Evolutionary conservation across 179 eudicot species (phyloP).

Genomic region (Monotropa hypopitys): DNA sequence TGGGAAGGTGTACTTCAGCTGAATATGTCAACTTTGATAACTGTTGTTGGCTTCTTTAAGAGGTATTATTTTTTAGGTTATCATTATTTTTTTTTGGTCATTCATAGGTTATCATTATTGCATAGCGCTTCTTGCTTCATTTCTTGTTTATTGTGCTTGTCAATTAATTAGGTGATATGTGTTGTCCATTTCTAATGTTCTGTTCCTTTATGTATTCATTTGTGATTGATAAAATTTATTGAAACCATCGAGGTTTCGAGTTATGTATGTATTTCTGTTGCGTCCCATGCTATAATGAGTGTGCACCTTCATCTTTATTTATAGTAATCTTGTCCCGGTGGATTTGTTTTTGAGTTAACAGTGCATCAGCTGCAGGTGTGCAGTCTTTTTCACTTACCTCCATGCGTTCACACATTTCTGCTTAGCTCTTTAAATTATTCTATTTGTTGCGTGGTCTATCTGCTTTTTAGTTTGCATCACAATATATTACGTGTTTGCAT

Average conservation of each 20-base stretch:
- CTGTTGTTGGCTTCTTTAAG: slow-evolving; percentile 44
- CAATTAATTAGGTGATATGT: background rate
- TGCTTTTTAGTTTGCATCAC: background rate
- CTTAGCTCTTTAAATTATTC: background rate
- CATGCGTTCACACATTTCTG: background rate
- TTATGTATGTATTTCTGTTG: background rate
- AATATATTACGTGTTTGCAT: background rate
- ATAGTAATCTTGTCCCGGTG: background rate
- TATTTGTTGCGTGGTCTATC: background rate
- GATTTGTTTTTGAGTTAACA: background rate
- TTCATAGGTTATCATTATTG: background rate
- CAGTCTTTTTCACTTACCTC: background rate
- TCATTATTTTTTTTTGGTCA: no score
- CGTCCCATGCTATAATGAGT: background rate
- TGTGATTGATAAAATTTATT: background rate
- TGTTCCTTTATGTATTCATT: background rate
- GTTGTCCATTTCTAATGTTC: background rate
- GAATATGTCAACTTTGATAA: slow-evolving; percentile 40
- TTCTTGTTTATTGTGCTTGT: background rate
- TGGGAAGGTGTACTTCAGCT: slow-evolving; percentile 85
- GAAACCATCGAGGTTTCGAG: background rate
- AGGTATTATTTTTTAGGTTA: slow-evolving; percentile 59
- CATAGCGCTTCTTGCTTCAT: background rate
- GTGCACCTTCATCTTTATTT: background rate
- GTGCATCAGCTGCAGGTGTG: background rate